phyloP scores from a whole-genome alignment of 2,329 filamentous ascomycete species.

The Exophiala bonariae region DNA sequence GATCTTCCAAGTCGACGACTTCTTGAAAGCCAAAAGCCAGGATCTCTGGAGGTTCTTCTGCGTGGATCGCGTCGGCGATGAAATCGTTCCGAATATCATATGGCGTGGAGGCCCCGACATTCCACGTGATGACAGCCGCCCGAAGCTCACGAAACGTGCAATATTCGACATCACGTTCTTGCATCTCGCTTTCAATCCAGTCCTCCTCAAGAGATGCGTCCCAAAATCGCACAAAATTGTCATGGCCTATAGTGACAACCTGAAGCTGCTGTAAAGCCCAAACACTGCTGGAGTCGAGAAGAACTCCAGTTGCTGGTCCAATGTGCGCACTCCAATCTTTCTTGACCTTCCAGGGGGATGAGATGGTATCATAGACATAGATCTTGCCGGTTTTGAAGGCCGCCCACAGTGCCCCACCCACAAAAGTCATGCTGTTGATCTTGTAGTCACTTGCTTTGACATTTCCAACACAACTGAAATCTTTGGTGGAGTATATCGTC shows the following conservation, averaged over 20 bases:
- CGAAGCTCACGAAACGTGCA: conserved; percentile 82
- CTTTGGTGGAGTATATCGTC: conserved; percentile 79
- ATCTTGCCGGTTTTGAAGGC: conserved; percentile 93
- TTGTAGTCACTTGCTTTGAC: conserved; percentile 92
- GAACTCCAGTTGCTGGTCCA: conserved; percentile 74
- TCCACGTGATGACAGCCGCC: conserved; percentile 88
- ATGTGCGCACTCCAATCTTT: conserved; percentile 96
- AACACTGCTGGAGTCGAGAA: conserved; percentile 76
- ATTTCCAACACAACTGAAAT: conserved; percentile 75
- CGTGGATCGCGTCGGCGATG: conserved; percentile 74
- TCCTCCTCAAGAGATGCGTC: conserved; percentile 92
- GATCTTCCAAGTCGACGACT: conserved; percentile 96
- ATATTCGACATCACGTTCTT: conserved; percentile 75
- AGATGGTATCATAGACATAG: conserved; percentile 83
- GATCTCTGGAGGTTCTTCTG: conserved; percentile 80
- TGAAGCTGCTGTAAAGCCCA: conserved; percentile 84
- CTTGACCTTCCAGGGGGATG: conserved; percentile 81
- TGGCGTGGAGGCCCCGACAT: conserved; percentile 94
- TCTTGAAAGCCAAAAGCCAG: conserved; percentile 97
- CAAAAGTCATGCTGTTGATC: conserved; percentile 81
- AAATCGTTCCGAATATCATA: conserved; percentile 74
- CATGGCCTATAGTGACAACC: conserved; percentile 81
- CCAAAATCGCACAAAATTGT: conserved; percentile 83
- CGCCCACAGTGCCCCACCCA: conserved; percentile 84
- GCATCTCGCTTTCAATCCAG: conserved; percentile 91